Conservation (phyloP, 139 green algal genomes). For the Chlorella sp. region DNA sequence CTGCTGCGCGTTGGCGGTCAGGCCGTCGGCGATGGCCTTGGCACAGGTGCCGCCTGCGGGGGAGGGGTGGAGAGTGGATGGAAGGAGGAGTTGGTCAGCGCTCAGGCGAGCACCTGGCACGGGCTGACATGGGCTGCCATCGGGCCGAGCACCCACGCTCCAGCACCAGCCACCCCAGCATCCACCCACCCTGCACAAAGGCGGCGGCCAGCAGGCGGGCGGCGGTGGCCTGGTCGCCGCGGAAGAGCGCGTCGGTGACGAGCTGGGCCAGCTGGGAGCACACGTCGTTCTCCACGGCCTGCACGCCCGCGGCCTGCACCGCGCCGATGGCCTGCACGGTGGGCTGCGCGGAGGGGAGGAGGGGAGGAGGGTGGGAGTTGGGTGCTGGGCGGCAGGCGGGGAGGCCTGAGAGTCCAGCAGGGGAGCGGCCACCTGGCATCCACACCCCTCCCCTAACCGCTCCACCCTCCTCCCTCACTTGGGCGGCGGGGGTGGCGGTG, state of each 20-base stretch:
- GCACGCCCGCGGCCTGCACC: not conserved
- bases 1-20: not conserved
- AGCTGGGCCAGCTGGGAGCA: constrained; percentile 6
- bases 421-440: no score
- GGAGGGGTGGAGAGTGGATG: not conserved
- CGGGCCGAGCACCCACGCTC: no score
- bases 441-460: no score
- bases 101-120: not conserved
- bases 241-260: constrained; percentile 1
- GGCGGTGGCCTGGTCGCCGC: not conserved
- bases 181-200: not conserved
- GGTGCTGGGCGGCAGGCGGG: no score
- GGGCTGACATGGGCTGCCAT: not conserved
- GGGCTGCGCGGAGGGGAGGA: not conserved
- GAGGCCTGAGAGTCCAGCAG: no score
- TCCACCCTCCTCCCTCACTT: no score
- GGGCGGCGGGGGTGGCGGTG: not conserved
- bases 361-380: not conserved
- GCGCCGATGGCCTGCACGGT: not conserved
- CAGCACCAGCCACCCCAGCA: not conserved
- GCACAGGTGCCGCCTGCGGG: not conserved
- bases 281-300: not conserved
- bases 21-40: not conserved
- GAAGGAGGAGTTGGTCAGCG: no score
- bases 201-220: constrained; percentile 8